Base-by-base conservation (phyloP, 768 basidiomycete genomes). In the Leccinum rimulosum region DNA sequence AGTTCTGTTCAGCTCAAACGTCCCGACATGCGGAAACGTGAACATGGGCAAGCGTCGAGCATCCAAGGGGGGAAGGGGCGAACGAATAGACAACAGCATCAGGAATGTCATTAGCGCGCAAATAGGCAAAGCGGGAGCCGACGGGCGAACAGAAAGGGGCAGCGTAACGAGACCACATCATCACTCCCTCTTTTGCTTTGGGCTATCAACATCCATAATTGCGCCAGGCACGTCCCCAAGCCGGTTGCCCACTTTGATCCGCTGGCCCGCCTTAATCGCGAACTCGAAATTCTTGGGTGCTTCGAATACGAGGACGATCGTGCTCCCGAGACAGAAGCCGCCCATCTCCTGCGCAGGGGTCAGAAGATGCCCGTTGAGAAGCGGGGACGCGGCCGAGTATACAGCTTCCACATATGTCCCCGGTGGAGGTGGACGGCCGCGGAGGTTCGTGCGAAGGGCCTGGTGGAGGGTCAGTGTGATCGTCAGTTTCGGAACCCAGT, bases 291-390 rank as follows among this genome's bases (percentile, higher is more conserved):
- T 76, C 55, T 80, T 76, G 0, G 97, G 96, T 0, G 95, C 97
- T 75, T 99, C 97, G 68, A 98, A 97, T 1, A 98, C 93, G 50
- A 98, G 81, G 19, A 99, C 96, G 67, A 98, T 92, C 6, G 96
- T 98, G 74, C 91, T 93, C 5, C 95, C 95, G 4, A 98, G 79
- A 67, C 87, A 89, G 77, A 99, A 99, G 1, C 95, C 97, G 33
- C 97, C 97, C 91, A 98, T 93, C 77, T 99, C 95, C 72, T 97
- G 91, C 1, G 92, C 95, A 1, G 90, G 81, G 0, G 78, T 79
- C 49, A 98, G 80, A 2, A 96, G 95, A 68, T 97, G 94, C 0
- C 97, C 97, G 17, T 85, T 82, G 36, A 98, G 80, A 28, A 98
- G 74, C 0, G 87, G 77, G 1, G 91, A 94, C 0, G 95, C 96